A percentile compares a stretch with the other conserved stretches of the same genome.
These are phyloP conservation scores for Paralagenidium karlingii DNA, from an alignment of 352 stramenopile genomes.

Conservation along the genomic window DNA sequence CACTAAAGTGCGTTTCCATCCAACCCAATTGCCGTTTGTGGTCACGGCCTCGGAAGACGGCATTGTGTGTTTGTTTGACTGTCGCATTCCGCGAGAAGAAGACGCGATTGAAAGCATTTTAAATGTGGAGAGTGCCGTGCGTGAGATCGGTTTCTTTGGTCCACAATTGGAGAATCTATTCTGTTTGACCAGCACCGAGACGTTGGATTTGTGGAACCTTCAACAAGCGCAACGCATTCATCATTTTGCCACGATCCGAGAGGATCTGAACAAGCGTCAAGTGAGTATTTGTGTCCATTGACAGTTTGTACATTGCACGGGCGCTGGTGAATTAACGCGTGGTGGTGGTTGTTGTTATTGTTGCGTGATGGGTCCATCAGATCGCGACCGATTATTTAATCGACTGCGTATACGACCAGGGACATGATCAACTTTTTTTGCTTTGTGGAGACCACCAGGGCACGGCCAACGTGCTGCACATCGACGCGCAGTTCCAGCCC, in stretches of 20 bases:
- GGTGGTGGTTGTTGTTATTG: constrained; percentile 1
- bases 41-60: constrained; percentile 86
- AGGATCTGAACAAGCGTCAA: constrained; percentile 53
- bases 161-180: constrained; percentile 68
- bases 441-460: constrained; percentile 67
- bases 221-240: constrained; percentile 69
- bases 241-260: constrained; percentile 61
- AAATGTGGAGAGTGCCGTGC: constrained; percentile 83
- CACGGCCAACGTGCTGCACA: constrained; percentile 55
- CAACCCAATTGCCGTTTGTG: constrained; percentile 55
- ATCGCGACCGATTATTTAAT: constrained; percentile 78
- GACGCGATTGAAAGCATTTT: constrained; percentile 83
- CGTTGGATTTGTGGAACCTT: constrained; percentile 83
- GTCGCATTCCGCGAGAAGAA: constrained; percentile 67
- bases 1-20: constrained; percentile 82
- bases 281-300: neutral
- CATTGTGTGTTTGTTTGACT: constrained; percentile 85
- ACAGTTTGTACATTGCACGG: neutral
- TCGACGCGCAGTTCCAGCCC: constrained; percentile 49
- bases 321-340: neutral
- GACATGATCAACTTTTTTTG: constrained; percentile 58
- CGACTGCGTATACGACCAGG: constrained; percentile 73
- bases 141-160: constrained; percentile 83
- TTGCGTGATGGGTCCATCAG: too few relatives aligned
- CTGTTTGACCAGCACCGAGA: constrained; percentile 81